Evolutionary conservation across 306 rosid species (phyloP).

Genomic region (Myrica gale): DNA sequence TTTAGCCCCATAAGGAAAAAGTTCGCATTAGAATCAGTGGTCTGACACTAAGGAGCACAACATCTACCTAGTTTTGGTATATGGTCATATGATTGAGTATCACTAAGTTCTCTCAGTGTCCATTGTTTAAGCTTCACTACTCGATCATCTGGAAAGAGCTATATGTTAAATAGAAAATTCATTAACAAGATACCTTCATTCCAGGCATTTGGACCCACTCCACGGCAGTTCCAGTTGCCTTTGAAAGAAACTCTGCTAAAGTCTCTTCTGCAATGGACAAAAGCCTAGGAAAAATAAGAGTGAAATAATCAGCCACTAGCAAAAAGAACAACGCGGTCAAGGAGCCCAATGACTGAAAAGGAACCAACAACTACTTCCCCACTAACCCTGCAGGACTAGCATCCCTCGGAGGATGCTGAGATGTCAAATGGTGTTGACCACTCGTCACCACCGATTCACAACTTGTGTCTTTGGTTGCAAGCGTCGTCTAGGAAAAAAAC

Average conservation of each 20-base stretch:
- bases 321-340: conserved; percentile 38
- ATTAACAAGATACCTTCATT: conserved; percentile 69
- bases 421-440: conserved; percentile 89
- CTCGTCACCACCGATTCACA: conserved; percentile 93
- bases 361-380: conserved; percentile 48
- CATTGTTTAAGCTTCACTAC: not conserved
- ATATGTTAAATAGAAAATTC: conserved; percentile 1
- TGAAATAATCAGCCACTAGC: conserved; percentile 42
- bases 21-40: not conserved
- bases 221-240: conserved; percentile 99
- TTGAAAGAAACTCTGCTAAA: conserved; percentile 99
- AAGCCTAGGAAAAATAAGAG: conserved; percentile 59
- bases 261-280: conserved; percentile 99
- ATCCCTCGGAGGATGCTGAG: conserved; percentile 97
- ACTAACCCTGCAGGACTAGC: conserved; percentile 99
- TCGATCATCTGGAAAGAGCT: not conserved
- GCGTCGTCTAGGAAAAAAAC: conserved; percentile 55
- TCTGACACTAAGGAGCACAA: not conserved
- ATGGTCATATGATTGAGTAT: not conserved
- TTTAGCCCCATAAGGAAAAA: not conserved
- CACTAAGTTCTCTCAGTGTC: not conserved
- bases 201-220: conserved; percentile 99
- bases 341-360: conserved; percentile 41
- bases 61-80: not conserved
- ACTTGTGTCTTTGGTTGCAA: conserved; percentile 88